Conservation (phyloP, 768 basidiomycete species). For the Podaxis mareebaensis region DNA sequence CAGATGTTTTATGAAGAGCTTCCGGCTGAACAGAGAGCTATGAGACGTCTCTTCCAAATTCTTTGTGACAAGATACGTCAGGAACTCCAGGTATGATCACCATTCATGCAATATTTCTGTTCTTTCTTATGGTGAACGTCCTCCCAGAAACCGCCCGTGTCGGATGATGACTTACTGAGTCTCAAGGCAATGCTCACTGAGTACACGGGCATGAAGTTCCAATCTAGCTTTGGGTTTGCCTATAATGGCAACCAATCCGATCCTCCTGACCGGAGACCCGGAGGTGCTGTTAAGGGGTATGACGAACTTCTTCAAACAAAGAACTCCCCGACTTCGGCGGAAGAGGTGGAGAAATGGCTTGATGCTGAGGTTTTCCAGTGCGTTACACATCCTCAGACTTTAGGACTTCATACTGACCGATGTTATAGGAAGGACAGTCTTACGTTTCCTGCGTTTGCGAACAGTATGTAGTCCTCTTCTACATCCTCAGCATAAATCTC, state of each 20-base stretch:
- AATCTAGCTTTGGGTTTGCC: not conserved
- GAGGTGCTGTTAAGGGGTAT: not conserved
- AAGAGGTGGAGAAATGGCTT: not conserved
- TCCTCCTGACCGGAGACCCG: not conserved
- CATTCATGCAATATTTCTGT: not conserved
- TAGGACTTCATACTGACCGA: not conserved
- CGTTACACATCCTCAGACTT: not conserved
- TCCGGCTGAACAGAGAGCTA: not conserved
- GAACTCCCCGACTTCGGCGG: not conserved
- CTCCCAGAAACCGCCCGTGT: not conserved
- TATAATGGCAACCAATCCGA: not conserved
- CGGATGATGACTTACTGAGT: not conserved
- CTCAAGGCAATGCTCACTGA: not conserved
- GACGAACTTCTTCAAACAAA: not conserved
- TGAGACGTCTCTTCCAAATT: not conserved
- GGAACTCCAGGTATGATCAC: not conserved
- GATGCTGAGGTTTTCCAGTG: not conserved
- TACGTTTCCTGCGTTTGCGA: not conserved
- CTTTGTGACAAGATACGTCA: not conserved
- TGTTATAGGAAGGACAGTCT: not conserved
- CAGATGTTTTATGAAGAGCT: not conserved
- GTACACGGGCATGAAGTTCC: not conserved
- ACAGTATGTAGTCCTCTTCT: not conserved
- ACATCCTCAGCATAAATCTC: too few relatives aligned
- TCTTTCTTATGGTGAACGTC: not conserved